A percentile compares a stretch with the other conserved stretches of the same genome.
phyloP scores from a whole-genome alignment of 345 rosid genomes.

The Pseudoturritis turrita region DNA sequence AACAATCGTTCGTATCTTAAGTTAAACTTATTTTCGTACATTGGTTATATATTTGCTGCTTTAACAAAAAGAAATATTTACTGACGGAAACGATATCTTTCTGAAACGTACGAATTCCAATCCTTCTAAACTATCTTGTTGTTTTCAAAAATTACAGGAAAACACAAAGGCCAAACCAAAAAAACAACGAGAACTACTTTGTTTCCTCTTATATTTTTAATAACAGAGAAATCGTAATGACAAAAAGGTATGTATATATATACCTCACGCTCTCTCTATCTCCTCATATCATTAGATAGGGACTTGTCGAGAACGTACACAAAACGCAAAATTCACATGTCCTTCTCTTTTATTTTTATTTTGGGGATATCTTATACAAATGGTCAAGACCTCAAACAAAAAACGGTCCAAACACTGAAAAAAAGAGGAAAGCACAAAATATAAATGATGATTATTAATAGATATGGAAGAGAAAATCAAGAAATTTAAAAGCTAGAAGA shows the following conservation, averaged over 20 bases:
- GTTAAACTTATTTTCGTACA: too few relatives aligned
- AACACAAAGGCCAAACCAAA: background rate
- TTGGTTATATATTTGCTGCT: too few relatives aligned
- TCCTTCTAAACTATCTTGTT: too few relatives aligned
- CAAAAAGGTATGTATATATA: background rate
- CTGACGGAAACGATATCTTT: too few relatives aligned
- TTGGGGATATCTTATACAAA: background rate
- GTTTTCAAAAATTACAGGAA: too few relatives aligned
- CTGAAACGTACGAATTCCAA: too few relatives aligned
- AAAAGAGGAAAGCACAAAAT: constrained; percentile 28
- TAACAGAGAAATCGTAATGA: background rate
- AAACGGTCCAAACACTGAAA: constrained; percentile 21
- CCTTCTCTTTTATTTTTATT: constrained; percentile 1
- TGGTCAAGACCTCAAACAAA: constrained; percentile 26
- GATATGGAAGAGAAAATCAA: constrained; percentile 20
- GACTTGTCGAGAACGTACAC: constrained; percentile 29
- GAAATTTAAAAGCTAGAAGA: constrained; percentile 22
- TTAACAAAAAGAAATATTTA: too few relatives aligned
- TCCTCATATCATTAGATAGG: constrained; percentile 18
- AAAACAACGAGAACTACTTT: background rate
- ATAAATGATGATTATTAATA: constrained; percentile 14
- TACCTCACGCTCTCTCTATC: background rate
- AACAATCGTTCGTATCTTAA: too few relatives aligned
- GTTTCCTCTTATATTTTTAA: background rate
- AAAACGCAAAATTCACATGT: constrained; percentile 23